These are phyloP conservation scores for Kodamaea kaohsiungensis DNA, from an alignment of 805 yeast genomes.

Conservation along the genomic window DNA sequence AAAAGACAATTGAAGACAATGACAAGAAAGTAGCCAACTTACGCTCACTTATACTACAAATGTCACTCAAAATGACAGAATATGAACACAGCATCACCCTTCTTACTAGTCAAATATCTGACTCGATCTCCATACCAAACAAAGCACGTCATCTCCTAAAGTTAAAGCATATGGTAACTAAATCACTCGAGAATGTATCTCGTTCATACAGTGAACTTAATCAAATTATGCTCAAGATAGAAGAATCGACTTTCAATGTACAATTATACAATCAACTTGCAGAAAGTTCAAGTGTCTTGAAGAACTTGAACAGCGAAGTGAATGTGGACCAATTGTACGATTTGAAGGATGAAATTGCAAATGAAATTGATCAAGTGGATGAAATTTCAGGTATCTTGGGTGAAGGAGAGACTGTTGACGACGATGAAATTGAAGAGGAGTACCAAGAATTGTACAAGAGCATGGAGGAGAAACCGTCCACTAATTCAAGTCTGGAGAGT, in stretches of 20 bases:
- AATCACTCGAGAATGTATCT: constrained; percentile 20
- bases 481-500: constrained; percentile 1
- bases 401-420: constrained; percentile 13
- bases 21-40: constrained; percentile 34
- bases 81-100: constrained; percentile 19
- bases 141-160: constrained; percentile 5
- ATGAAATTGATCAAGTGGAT: constrained; percentile 28
- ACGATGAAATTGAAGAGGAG: constrained; percentile 34
- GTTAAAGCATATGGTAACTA: constrained; percentile 15
- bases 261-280: constrained; percentile 26
- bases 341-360: constrained; percentile 29
- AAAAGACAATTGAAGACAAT: constrained; percentile 21
- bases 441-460: constrained; percentile 23
- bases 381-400: constrained; percentile 28
- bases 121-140: constrained; percentile 16
- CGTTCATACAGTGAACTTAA: constrained; percentile 22
- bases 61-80: constrained; percentile 18
- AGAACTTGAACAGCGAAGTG: constrained; percentile 28
- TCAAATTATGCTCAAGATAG: constrained; percentile 30
- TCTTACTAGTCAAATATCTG: constrained; percentile 12
- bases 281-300: constrained; percentile 26
- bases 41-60: constrained; percentile 19
- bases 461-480: neutral
- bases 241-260: constrained; percentile 35
- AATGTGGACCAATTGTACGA: constrained; percentile 29